Evolutionary conservation across 1,139 yeast genomes (phyloP).

Genomic region (Yamadazyma taylorii): DNA sequence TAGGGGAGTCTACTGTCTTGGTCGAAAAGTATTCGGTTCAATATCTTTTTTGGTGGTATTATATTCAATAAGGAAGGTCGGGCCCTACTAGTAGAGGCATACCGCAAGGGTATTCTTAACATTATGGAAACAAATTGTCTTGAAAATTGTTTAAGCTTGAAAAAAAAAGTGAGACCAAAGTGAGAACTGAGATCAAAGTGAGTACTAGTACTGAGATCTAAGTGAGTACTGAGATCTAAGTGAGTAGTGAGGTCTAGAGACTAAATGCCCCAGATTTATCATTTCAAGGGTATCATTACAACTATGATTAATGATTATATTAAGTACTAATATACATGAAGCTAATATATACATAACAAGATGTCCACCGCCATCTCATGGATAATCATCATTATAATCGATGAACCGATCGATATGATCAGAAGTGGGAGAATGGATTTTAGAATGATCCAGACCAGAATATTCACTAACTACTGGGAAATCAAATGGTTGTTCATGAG

Average conservation of each 20-base stretch:
- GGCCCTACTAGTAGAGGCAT: constrained; percentile 1
- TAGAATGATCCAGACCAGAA: constrained; percentile 19
- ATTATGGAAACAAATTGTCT: background rate
- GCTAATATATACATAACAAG: too few relatives aligned
- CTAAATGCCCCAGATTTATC: too few relatives aligned
- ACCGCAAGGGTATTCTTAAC: constrained; percentile 1
- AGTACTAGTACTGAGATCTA: too few relatives aligned
- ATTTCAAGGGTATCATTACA: too few relatives aligned
- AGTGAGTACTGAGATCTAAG: too few relatives aligned
- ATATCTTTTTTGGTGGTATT: constrained; percentile 57
- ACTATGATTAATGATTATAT: background rate
- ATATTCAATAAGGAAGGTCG: constrained; percentile 50
- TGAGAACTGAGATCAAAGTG: background rate
- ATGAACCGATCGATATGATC: constrained; percentile 25
- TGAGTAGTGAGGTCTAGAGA: too few relatives aligned
- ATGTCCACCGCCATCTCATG: background rate
- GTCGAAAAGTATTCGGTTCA: constrained; percentile 65
- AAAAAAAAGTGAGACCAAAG: background rate
- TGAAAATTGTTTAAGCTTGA: background rate
- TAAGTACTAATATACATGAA: constrained; percentile 1
- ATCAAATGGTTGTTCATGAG: constrained; percentile 17
- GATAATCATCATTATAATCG: constrained; percentile 22
- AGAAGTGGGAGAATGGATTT: constrained; percentile 14
- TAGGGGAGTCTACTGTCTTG: constrained; percentile 58
- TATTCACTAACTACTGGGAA: constrained; percentile 20